Evolutionary conservation across 2,329 filamentous ascomycete genomes (phyloP), one percentile per base, ranked within the genome.

Genomic region (Calonectria pseudoturangicola): DNA sequence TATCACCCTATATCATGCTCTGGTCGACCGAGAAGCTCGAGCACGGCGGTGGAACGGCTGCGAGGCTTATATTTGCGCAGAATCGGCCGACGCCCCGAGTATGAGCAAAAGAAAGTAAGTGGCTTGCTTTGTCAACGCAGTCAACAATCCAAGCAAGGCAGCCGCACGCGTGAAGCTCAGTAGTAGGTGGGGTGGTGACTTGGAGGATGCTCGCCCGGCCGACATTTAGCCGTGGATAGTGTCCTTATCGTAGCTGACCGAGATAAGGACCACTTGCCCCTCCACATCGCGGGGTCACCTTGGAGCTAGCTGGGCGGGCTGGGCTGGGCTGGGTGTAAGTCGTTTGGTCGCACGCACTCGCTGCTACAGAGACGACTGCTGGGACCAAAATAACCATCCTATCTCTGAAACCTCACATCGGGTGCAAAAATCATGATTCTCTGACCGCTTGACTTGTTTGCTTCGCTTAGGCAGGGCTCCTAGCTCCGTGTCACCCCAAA

Each of bases 151-250:
- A 66, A 66, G 47, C 33, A 66, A 66, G 47, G 63, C 63, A 66
- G 21, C 45, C 43, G 47, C 30, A 51, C 30, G 47, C 62, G 62
- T 65, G 36, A 27, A 66, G 50, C 64, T 66, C 47, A 18, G 39
- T 58, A 68, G 51, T 58, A 68, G 51, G 66, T 68, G 66, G 66
- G 54, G 66, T 36, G 28, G 54, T 60, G 45, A 60, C 18, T 41
- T 60, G 16, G 33, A 33, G 36, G 36, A 27, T 12, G 54, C 6
- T 18, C n/a, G 25, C 9, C 30, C 18, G 30, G 33, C 64, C 64
- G 50, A n/a, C 8, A 21, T 66, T 66, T 28, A 66, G 27, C 64
- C 64, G 47, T 28, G 7, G 33, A 51, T 21, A 48, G 16, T 33
- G 41, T 6, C 12, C 45, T 66, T 41, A 50, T 56, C 64, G 50